A percentile compares a stretch with the other conserved stretches of the same genome.
Conservation (phyloP, 2,329 filamentous ascomycete species). For the Acrocalymma vagum region DNA sequence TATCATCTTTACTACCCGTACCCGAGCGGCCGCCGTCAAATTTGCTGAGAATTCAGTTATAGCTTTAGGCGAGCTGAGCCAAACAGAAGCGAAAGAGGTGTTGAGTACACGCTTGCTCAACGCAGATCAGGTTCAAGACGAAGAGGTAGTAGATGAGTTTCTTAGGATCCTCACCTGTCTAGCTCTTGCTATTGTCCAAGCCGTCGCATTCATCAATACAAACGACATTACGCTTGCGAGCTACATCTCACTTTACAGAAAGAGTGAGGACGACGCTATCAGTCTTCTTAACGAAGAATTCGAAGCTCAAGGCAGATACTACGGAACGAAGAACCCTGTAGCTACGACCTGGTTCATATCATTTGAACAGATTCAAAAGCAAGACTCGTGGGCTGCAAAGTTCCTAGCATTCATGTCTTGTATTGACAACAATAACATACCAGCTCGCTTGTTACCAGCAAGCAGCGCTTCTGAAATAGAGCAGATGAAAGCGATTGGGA, state of each 20-base stretch:
- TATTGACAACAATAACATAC: constrained; percentile 39
- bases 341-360: constrained; percentile 46
- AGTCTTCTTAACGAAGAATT: constrained; percentile 40
- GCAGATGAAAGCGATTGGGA: constrained; percentile 37
- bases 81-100: constrained; percentile 27
- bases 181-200: constrained; percentile 20
- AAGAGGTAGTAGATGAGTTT: constrained; percentile 20
- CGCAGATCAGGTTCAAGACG: constrained; percentile 4
- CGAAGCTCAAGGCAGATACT: constrained; percentile 36
- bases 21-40: constrained; percentile 34
- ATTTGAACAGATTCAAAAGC: constrained; percentile 43
- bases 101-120: constrained; percentile 7
- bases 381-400: constrained; percentile 37
- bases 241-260: constrained; percentile 15
- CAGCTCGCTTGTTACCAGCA: constrained; percentile 38
- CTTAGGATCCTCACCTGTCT: constrained; percentile 30
- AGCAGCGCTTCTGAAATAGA: constrained; percentile 24
- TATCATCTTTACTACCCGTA: constrained; percentile 51
- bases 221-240: constrained; percentile 13
- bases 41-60: constrained; percentile 34
- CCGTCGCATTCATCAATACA: constrained; percentile 38
- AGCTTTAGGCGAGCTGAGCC: constrained; percentile 40
- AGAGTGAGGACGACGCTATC: constrained; percentile 31
- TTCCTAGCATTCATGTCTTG: constrained; percentile 46
- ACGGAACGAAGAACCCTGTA: constrained; percentile 38